These are phyloP conservation scores for Mycena maculata DNA, from an alignment of 768 basidiomycete species.

Conservation along the genomic window DNA sequence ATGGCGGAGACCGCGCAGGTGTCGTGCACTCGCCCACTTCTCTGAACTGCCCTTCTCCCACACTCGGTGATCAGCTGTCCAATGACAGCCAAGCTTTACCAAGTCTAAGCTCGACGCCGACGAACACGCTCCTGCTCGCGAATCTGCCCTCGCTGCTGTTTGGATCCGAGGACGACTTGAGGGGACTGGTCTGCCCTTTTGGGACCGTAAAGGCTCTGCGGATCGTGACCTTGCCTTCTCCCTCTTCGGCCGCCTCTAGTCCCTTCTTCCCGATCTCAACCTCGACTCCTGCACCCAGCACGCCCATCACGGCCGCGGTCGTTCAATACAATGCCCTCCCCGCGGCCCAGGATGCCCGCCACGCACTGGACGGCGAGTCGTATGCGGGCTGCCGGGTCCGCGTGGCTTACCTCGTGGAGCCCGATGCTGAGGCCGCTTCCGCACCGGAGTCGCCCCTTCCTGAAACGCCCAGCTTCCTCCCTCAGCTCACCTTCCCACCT, in stretches of 20 bases:
- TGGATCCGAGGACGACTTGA: constrained; percentile 30
- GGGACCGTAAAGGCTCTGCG: constrained; percentile 52
- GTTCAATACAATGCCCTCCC: constrained; percentile 24
- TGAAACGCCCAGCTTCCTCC: constrained; percentile 14
- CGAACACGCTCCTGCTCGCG: constrained; percentile 44
- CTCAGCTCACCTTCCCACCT: constrained; percentile 15
- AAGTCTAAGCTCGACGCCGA: constrained; percentile 52
- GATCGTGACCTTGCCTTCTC: constrained; percentile 71
- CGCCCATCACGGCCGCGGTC: constrained; percentile 27
- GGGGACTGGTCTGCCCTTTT: constrained; percentile 33
- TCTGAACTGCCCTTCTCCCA: constrained; percentile 42
- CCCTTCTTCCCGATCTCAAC: constrained; percentile 2
- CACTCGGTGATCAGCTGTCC: constrained; percentile 37
- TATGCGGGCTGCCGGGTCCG: constrained; percentile 31
- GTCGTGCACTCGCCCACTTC: constrained; percentile 62
- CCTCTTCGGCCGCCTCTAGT: background rate
- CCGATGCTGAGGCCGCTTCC: constrained; percentile 22
- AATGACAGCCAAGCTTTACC: constrained; percentile 41
- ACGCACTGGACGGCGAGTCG: constrained; percentile 30
- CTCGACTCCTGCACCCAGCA: constrained; percentile 9
- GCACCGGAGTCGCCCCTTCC: constrained; percentile 27
- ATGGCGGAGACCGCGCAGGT: constrained; percentile 82
- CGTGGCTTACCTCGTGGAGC: constrained; percentile 26
- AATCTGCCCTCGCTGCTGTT: constrained; percentile 35
- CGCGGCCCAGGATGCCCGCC: constrained; percentile 31